Conservation (phyloP, 108 stramenopile genomes). For the Nannochloropsis granulata region DNA sequence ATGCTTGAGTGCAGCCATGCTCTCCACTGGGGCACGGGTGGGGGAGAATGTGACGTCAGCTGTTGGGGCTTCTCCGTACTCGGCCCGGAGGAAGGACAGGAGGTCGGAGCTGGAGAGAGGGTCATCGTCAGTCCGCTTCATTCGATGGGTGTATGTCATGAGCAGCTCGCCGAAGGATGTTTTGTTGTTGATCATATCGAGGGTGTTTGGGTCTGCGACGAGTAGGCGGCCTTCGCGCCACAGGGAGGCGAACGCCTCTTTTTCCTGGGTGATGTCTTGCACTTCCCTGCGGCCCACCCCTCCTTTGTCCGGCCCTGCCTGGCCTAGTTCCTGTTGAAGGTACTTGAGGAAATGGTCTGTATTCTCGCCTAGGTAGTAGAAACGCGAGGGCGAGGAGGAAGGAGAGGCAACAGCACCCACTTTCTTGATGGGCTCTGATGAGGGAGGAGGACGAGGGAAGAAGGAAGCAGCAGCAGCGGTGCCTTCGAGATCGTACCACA, state of each 20-base stretch:
- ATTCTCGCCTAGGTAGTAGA: neutral
- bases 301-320: neutral
- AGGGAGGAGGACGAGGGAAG: neutral
- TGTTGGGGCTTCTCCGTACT: neutral
- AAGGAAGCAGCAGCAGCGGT: neutral
- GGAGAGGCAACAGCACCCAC: neutral
- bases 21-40: neutral
- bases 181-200: neutral
- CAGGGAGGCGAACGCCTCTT: neutral
- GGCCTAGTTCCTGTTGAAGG: neutral
- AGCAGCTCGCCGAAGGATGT: neutral
- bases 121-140: neutral
- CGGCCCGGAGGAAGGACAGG: neutral
- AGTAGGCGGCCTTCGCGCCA: neutral
- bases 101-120: neutral
- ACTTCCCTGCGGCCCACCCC: neutral
- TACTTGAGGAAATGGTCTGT: neutral
- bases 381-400: neutral
- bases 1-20: slow-evolving; percentile 1
- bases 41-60: neutral
- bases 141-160: neutral
- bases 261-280: neutral
- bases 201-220: neutral
- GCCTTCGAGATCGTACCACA: neutral
- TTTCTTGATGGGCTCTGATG: neutral